phyloP scores from a whole-genome alignment of 768 basidiomycete species.

The Hericium coralloides region DNA sequence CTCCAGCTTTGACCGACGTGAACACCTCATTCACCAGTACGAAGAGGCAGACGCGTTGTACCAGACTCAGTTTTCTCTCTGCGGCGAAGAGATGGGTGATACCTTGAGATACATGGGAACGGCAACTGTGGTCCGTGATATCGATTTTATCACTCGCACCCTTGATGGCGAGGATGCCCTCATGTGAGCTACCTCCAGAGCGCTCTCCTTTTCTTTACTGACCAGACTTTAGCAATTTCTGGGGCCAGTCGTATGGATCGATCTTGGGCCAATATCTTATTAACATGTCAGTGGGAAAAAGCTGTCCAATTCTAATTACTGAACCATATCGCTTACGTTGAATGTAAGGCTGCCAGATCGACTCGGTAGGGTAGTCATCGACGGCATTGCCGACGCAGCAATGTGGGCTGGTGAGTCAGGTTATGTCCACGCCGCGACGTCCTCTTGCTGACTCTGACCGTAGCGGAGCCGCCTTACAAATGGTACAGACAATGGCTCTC shows the following conservation, averaged over 20 bases:
- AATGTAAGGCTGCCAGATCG: not conserved
- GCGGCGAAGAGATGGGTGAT: conserved; percentile 13
- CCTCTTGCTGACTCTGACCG: not conserved
- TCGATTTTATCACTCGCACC: conserved; percentile 18
- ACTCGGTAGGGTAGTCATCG: not conserved
- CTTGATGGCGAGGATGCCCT: conserved; percentile 21
- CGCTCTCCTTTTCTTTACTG: not conserved
- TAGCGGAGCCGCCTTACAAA: not conserved
- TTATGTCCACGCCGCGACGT: not conserved
- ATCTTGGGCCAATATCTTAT: conserved; percentile 24
- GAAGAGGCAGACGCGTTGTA: not conserved
- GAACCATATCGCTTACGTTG: too few species aligned
- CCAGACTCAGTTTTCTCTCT: not conserved
- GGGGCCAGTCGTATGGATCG: conserved; percentile 24
- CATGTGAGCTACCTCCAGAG: conserved; percentile 6
- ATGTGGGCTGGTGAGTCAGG: not conserved
- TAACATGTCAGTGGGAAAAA: conserved; percentile 18
- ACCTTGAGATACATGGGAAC: conserved; percentile 23
- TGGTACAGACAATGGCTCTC: conserved; percentile 17
- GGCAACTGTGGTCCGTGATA: conserved; percentile 23
- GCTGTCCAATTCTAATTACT: too few species aligned
- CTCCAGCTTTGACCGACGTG: not conserved
- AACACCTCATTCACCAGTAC: not conserved
- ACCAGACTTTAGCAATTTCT: conserved; percentile 14
- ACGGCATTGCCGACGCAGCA: not conserved